A percentile compares a stretch with the other conserved stretches of the same genome.
These are phyloP conservation scores for Candida mattraensis DNA, from an alignment of 805 yeast species.

Conservation along the genomic window DNA sequence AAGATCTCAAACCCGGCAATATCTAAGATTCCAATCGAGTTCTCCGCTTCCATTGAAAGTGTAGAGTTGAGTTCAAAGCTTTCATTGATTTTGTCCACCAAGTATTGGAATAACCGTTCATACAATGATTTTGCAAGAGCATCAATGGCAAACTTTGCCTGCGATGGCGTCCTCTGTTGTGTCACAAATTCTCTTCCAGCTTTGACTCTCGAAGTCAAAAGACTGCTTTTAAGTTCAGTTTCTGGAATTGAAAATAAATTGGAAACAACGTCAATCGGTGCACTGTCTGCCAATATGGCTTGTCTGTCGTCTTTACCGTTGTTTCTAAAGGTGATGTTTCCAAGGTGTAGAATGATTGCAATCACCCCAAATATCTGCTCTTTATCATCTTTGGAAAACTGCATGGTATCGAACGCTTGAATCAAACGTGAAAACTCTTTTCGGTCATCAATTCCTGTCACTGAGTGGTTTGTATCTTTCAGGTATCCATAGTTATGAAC, in stretches of 20 bases:
- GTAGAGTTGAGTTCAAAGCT: slow-evolving; percentile 42
- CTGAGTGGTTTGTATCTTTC: slow-evolving; percentile 49
- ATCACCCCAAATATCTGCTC: slow-evolving; percentile 61
- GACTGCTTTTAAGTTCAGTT: slow-evolving; percentile 50
- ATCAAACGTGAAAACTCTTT: slow-evolving; percentile 63
- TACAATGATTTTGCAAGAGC: slow-evolving; percentile 86
- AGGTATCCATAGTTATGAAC: slow-evolving; percentile 57
- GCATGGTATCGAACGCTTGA: slow-evolving; percentile 72
- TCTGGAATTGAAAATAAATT: slow-evolving; percentile 62
- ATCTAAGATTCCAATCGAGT: slow-evolving; percentile 57
- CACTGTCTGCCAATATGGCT: slow-evolving; percentile 59
- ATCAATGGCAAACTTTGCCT: slow-evolving; percentile 78
- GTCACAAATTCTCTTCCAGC: slow-evolving; percentile 88
- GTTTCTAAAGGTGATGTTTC: slow-evolving; percentile 74
- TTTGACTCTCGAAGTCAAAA: slow-evolving; percentile 78
- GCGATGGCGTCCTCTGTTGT: slow-evolving; percentile 75
- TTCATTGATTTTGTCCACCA: slow-evolving; percentile 74
- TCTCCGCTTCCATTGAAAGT: slow-evolving; percentile 29
- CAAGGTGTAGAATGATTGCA: slow-evolving; percentile 79
- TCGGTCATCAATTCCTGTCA: slow-evolving; percentile 77
- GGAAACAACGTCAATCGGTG: slow-evolving; percentile 53
- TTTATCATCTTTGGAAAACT: slow-evolving; percentile 56
- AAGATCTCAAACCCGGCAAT: slow-evolving; percentile 65
- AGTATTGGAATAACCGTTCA: slow-evolving; percentile 75
- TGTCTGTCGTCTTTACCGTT: slow-evolving; percentile 62